Percentiles rank a stretch among this genome's conserved stretches.
These are phyloP conservation scores for Trichocomaceae sp. DNA, from an alignment of 2,329 filamentous ascomycete species.

Conservation along the genomic window DNA sequence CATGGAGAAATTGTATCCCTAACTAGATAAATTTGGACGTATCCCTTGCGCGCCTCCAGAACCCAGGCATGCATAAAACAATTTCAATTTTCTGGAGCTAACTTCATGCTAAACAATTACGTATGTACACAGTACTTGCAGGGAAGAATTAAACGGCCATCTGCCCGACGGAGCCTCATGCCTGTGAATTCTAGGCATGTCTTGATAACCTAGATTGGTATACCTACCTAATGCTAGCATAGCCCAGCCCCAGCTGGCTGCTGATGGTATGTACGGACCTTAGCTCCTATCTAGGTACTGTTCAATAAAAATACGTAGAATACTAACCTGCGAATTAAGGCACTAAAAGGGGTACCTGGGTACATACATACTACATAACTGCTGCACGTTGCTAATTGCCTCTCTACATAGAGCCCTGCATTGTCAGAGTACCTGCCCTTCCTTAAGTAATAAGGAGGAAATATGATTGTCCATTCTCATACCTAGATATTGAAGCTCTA, in stretches of 20 bases:
- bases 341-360: neutral
- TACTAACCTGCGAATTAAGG: neutral
- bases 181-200: neutral
- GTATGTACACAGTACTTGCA: neutral
- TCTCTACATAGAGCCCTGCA: neutral
- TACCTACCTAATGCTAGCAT: no score
- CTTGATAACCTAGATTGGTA: neutral
- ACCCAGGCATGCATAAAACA: neutral
- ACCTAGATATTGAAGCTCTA: no score
- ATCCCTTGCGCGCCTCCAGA: neutral
- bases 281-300: no score
- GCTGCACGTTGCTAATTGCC: neutral
- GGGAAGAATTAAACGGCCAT: neutral
- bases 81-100: neutral
- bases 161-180: neutral
- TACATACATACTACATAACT: neutral
- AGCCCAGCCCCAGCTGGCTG: no score
- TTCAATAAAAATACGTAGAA: no score
- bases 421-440: neutral
- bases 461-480: no score
- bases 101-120: neutral
- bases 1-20: neutral
- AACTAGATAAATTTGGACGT: neutral
- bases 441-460: no score
- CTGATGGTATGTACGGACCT: neutral